Base-by-base conservation (phyloP, 164 flowering plant genomes). In the Amborella trichopoda region DNA sequence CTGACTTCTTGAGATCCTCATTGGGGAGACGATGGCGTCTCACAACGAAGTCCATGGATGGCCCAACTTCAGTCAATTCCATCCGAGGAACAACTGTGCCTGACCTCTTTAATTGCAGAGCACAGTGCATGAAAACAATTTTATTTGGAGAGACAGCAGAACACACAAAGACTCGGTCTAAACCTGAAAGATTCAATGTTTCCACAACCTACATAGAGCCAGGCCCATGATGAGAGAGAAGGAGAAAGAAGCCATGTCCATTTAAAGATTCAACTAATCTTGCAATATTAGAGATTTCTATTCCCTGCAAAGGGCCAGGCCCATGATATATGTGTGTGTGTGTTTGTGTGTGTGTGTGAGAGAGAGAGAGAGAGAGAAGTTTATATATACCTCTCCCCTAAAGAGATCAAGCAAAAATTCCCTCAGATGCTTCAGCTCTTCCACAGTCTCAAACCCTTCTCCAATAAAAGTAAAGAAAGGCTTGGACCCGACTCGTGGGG, bases 11-110 rank as follows among this genome's bases (percentile, higher is more conserved):
- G 40, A 87, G 34, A 45, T 70, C 42, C 1, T 80, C 93, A 59
- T 75, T 76, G 44, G 98, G 95, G 44, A 68, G 83, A 40, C 96
- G 83, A 68, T 91, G 87, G 33, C 98, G 65, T n/a, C 98, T 71
- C 20, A 83, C 67, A 11, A 83, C 81, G 49, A 91, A 68, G 53
- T 91, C 96, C 94, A 91, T 83, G 37, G 96, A 86, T 2, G 98
- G 98, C 17, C 98, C 98, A 36, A 91, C 81, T 64, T 91, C 95
- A 13, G 80, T 85, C 21, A 91, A 68, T 59, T 91, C 96, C 68
- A 82, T 80, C 58, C 76, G 73, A 11, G 96, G 98, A 6, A 91
- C 79, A 28, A 73, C 40, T 17, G 95, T 69, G 44, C 96, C 96
- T 10, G 98, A 91, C 61, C 70, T 81, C 60, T 83, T 91, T n/a